Base-by-base conservation (phyloP, 2,329 filamentous ascomycete species). In the Didymella glomerata region DNA sequence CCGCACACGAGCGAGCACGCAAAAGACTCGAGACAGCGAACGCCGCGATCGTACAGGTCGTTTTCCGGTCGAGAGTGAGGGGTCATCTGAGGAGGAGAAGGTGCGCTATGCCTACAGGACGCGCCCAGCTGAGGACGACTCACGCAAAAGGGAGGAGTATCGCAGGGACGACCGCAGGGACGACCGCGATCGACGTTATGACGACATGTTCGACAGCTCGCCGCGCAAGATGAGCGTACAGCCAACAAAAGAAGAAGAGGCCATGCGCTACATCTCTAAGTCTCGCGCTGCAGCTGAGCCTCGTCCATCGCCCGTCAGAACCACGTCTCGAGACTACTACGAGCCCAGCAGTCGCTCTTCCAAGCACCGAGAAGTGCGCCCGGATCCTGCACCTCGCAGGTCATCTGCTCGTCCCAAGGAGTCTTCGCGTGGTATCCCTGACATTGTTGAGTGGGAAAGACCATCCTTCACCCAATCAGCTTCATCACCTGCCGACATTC, bases 21-120 rank as follows among this genome's bases (percentile, higher is more conserved):
- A 57, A 75, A 77, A 64, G 20, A 48, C 56, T 13, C 56, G 56
- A 16, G 56, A 59, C 71, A 45, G 73, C 49, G 77, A 80, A 45
- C 74, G 74, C 58, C 80, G 81, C 34, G 70, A 74, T 9, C 74
- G 74, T 44, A 70, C 80, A 9, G 74, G 77, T 48, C 76, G 76
- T 60, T 76, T 76, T 34, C 64, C 69, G 4, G 68, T 64, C 30
- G 72, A 73, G 16, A 77, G 75, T 42, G 76, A 77, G 8, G 64
- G 64, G 32, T 72, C 70, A 18, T 72, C 72, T 6, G 63, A 63
- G 16, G 70, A 75, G 42, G 74, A 76, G 34, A 73, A 73, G 56
- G 62, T 64, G 8, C 74, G 65, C 60, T 73, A 70, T 52, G 74
- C 64, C 18, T 74, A 70, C 51, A 68, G 67, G 60, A 61, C 65